Base-by-base conservation (phyloP, 495 filamentous ascomycete genomes). In the Penicillium ucsense region DNA sequence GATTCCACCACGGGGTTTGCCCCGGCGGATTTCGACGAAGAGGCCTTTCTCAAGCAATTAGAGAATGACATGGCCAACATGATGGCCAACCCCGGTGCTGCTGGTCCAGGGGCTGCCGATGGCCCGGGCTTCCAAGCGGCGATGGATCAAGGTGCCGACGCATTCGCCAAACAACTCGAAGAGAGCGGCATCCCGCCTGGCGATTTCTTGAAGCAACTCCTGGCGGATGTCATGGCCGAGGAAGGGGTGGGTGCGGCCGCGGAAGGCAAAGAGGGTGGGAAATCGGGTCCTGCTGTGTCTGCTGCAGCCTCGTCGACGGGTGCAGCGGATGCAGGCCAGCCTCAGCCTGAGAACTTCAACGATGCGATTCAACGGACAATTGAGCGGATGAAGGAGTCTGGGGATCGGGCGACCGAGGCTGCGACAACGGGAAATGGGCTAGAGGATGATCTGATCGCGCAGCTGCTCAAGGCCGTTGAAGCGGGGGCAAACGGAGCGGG, bases 291-390 rank as follows among this genome's bases (percentile, higher is more conserved):
- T 3, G 48, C 57, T 3, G 33, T 35, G 12, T 41, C 48, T n/a
- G 11, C 50, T 8, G 20, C 62, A 6, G 45, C 57, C 3, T 33
- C 40, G 30, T 35, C 46, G 9, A 12, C 55, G 33, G 35, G 60
- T 41, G 48, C 61, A 40, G 48, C 62, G 10, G 41, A 56, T 32
- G 56, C 58, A 11, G 46, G 64, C 47, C 35, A 53, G 32, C 60
- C 61, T 8, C 35, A 53, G 32, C 60, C 61, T 8, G 80, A 83
- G 8, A 77, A 78, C 9, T 98, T 98, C 64, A 88, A 90, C 61
- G 87, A 92, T 47, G 90, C 87, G 4, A 97, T 98, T 57, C 78
- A 81, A 40, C 79, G 78, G 45, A 95, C 91, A 0, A 94, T 96
- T 82, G 84, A 94, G 65, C 84, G 92, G 32, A 95, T 98, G 87